Evolutionary conservation across 192 early-diverging fungal species (phyloP).

Genomic region (Podila clonocystis): DNA sequence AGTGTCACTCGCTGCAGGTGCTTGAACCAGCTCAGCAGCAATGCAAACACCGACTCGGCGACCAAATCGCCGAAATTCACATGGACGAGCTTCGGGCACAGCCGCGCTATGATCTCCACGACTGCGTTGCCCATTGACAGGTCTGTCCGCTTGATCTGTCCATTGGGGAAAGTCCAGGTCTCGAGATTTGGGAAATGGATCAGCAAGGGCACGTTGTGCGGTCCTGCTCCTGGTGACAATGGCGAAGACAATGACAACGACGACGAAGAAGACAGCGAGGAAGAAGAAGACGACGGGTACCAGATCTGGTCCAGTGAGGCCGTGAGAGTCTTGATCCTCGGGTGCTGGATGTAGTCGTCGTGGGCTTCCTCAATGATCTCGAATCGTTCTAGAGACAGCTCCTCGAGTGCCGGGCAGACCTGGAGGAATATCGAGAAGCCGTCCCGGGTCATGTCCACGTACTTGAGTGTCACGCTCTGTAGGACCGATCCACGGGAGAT

Average conservation of each 20-base stretch:
- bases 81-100: neutral
- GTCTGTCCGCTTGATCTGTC: neutral
- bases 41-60: neutral
- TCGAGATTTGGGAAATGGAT: neutral
- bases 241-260: no score
- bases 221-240: neutral
- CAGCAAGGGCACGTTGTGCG: neutral
- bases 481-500: neutral
- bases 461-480: neutral
- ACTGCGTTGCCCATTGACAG: neutral
- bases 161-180: neutral
- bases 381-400: neutral
- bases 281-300: neutral
- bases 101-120: neutral
- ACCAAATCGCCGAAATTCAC: neutral
- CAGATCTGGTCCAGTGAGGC: neutral
- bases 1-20: neutral
- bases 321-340: neutral
- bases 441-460: neutral
- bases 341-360: neutral
- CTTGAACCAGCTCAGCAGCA: constrained; percentile 1
- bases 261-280: no score
- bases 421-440: neutral
- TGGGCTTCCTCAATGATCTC: constrained; percentile 2
- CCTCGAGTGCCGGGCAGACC: neutral